Base-by-base conservation (phyloP, 345 rosid species). In the Rhodamnia argentea region DNA sequence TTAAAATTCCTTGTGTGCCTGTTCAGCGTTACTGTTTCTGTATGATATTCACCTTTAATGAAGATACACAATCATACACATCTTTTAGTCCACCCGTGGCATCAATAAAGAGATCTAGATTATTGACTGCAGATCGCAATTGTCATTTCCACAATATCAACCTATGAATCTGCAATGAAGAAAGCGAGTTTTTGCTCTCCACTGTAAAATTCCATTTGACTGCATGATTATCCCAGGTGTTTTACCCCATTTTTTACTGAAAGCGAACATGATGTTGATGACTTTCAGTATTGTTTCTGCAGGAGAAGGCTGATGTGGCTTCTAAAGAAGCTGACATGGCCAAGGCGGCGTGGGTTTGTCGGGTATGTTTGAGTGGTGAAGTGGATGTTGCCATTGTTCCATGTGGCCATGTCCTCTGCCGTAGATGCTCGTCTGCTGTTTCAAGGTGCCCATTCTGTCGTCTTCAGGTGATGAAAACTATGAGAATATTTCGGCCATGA, bases 381-480 rank as follows among this genome's bases (percentile, higher is more conserved):
- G 98, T 96, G 58, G 95, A 94, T 62, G 89, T 94, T 89, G 92
- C 96, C 12, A 89, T 96, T 52, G 92, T 92, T 85, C 98, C 99
- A 51, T 95, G 98, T 50, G 99, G 99, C 78, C 99, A 96, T 82
- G 98, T 94, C 60, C 95, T 96, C 87, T 95, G 98, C 87, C 93
- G 92, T 29, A 87, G 89, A 91, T 96, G 99, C 87, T 92, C 95
- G 32, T 86, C 98, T 50, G 95, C 96, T 85, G 97, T 96, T 87
- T 92, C 99, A 5, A 89, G 91, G 89, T 95, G 98, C 82, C 99
- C 99, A 22, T 96, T 96, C 86, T 96, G 98, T 89, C 94, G 99
- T 84, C 90, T 93, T 87, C 95, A 91, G 89, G 99, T 94, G 40
- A 59, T 88, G 14, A 90, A 92, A 87, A 90, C 98, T n/a, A 89